These are phyloP conservation scores for Nicotiana noctiflora DNA, from an alignment of 257 asterid genomes.

Conservation along the genomic window DNA sequence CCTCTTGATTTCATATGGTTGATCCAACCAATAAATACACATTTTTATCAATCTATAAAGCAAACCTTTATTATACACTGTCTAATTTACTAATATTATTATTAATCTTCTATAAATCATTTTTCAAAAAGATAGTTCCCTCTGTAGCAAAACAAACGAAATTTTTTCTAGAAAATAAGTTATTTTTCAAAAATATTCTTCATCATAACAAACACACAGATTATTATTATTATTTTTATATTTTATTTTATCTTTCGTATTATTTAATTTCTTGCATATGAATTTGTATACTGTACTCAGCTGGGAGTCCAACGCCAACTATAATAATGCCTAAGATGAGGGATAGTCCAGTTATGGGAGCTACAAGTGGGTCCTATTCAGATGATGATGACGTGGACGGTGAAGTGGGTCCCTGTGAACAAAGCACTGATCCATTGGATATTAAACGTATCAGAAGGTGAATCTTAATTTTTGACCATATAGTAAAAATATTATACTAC, in stretches of 20 bases:
- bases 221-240: too few species aligned
- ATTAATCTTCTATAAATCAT: too few species aligned
- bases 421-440: constrained; percentile 45
- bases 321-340: constrained; percentile 33
- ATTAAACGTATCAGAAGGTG: constrained; percentile 60
- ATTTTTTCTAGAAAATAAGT: not conserved
- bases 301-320: constrained; percentile 56
- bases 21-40: too few species aligned
- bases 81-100: too few species aligned
- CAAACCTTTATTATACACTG: too few species aligned
- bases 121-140: too few species aligned
- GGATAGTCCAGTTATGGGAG: constrained; percentile 35
- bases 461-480: not conserved
- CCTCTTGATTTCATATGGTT: too few species aligned
- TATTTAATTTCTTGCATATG: not conserved
- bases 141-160: too few species aligned
- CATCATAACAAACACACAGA: too few species aligned
- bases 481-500: too few species aligned
- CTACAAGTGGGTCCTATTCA: constrained; percentile 69
- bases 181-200: not conserved
- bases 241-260: too few species aligned
- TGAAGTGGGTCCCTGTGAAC: constrained; percentile 65
- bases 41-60: too few species aligned
- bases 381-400: constrained; percentile 66
- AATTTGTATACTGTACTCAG: constrained; percentile 20